A percentile compares a stretch with the other conserved stretches of the same genome.
phyloP scores from a whole-genome alignment of 2,329 filamentous ascomycete genomes.

The Talaromyces piceae region DNA sequence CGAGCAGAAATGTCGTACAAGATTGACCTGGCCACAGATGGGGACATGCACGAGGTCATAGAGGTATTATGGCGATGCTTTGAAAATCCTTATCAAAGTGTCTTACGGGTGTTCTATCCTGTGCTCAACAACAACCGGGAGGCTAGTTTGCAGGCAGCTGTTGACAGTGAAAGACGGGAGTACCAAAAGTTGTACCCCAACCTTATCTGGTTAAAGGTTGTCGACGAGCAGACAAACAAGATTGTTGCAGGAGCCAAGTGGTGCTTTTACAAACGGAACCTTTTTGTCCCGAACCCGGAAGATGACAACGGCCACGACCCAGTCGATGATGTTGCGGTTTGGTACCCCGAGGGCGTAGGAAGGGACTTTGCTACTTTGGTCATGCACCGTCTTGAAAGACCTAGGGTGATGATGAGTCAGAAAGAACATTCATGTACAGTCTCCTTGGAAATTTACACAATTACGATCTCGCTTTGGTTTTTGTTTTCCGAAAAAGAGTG shows the following conservation, averaged over 20 bases:
- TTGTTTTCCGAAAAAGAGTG: background rate
- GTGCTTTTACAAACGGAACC: slow-evolving; percentile 8
- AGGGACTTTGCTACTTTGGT: slow-evolving; percentile 3
- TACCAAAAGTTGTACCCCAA: slow-evolving; percentile 4
- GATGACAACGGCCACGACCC: slow-evolving; percentile 1
- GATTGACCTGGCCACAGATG: slow-evolving; percentile 7
- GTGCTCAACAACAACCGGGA: slow-evolving; percentile 4
- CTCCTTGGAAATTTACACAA: background rate
- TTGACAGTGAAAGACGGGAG: background rate
- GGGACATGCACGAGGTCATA: slow-evolving; percentile 5
- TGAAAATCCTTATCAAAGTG: slow-evolving; percentile 3
- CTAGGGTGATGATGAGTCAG: slow-evolving; percentile 2
- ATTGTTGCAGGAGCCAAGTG: slow-evolving; percentile 7
- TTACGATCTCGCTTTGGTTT: background rate
- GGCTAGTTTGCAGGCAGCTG: slow-evolving; percentile 1
- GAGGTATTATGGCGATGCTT: slow-evolving; percentile 1
- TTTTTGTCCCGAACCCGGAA: slow-evolving; percentile 2
- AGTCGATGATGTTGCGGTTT: slow-evolving; percentile 2
- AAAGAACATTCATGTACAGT: slow-evolving; percentile 4
- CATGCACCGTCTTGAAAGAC: slow-evolving; percentile 5
- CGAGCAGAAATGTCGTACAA: slow-evolving; percentile 3
- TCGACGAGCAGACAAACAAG: slow-evolving; percentile 1
- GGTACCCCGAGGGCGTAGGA: slow-evolving; percentile 6
- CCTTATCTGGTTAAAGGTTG: slow-evolving; percentile 6
- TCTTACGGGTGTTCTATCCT: slow-evolving; percentile 6